These are phyloP conservation scores for Cylindrotheca closterium DNA, from an alignment of 108 stramenopile genomes.

Conservation along the genomic window DNA sequence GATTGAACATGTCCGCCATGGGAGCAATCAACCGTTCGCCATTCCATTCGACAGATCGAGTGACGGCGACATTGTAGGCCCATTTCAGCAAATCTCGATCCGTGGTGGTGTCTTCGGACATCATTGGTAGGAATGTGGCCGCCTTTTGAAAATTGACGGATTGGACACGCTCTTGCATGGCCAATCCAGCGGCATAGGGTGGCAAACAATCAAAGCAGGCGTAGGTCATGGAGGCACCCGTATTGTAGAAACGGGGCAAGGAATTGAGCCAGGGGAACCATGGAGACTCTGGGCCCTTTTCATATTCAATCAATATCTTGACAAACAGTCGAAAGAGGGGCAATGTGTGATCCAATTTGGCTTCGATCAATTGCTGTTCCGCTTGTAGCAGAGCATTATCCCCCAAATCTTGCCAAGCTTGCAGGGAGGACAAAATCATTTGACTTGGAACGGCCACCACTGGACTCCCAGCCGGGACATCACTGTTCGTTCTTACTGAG, in stretches of 20 bases:
- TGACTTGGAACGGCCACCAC: constrained; percentile 41
- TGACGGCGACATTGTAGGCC: constrained; percentile 62
- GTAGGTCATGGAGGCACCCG: constrained; percentile 41
- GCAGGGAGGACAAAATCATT: constrained; percentile 34
- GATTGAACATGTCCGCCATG: constrained; percentile 69
- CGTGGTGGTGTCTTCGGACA: constrained; percentile 1
- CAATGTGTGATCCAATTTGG: constrained; percentile 23
- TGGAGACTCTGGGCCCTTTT: constrained; percentile 38
- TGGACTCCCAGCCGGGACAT: constrained; percentile 36
- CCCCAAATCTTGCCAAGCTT: constrained; percentile 43
- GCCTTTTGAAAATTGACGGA: constrained; percentile 23
- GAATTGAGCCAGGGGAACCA: constrained; percentile 52
- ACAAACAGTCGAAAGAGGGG: constrained; percentile 32
- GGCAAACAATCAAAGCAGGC: constrained; percentile 21
- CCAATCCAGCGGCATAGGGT: constrained; percentile 4
- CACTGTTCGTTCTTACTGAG: constrained; percentile 25
- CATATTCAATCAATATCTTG: constrained; percentile 55
- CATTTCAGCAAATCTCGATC: constrained; percentile 35
- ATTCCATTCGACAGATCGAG: constrained; percentile 39
- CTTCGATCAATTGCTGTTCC: constrained; percentile 29
- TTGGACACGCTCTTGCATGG: constrained; percentile 13
- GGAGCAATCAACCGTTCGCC: constrained; percentile 43
- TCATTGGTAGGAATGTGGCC: background rate
- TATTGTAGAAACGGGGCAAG: constrained; percentile 43
- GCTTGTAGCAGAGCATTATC: constrained; percentile 5